A percentile compares a stretch with the other conserved stretches of the same genome.
Conservation (phyloP, 768 basidiomycete genomes). For the Amanita phalloides region DNA sequence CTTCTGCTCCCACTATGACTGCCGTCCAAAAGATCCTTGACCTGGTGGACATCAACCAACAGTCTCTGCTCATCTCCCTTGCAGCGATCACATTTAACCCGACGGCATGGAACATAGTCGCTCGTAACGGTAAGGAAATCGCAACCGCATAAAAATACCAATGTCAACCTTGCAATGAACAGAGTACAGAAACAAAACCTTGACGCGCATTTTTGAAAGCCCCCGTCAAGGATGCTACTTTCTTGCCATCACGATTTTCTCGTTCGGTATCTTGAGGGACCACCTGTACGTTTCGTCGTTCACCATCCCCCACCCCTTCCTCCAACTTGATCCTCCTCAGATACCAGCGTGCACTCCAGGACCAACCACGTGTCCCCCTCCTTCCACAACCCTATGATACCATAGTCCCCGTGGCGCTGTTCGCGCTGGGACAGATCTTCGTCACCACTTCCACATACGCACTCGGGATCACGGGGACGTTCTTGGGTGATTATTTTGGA, state of each 20-base stretch:
- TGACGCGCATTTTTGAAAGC: slow-evolving; percentile 75
- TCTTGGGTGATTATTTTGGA: slow-evolving; percentile 79
- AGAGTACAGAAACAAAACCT: slow-evolving; percentile 75
- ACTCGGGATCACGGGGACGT: slow-evolving; percentile 89
- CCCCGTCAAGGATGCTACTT: slow-evolving; percentile 75
- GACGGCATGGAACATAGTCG: slow-evolving; percentile 91
- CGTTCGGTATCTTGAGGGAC: slow-evolving; percentile 78
- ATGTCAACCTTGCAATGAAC: background rate
- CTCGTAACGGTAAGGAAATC: slow-evolving; percentile 65
- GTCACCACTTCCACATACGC: slow-evolving; percentile 86
- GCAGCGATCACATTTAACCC: slow-evolving; percentile 82
- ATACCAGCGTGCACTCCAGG: slow-evolving; percentile 61
- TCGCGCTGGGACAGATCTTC: slow-evolving; percentile 69
- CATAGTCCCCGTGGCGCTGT: slow-evolving; percentile 47
- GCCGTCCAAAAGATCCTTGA: background rate
- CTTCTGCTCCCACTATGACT: background rate
- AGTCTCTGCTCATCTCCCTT: slow-evolving; percentile 57
- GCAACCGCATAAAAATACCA: background rate
- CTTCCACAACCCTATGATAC: slow-evolving; percentile 59
- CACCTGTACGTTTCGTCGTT: slow-evolving; percentile 46
- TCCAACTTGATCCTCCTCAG: slow-evolving; percentile 23
- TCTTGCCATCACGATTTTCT: slow-evolving; percentile 77
- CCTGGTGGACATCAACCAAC: slow-evolving; percentile 49
- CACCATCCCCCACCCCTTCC: background rate
- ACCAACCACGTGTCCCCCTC: slow-evolving; percentile 62